phyloP scores from a whole-genome alignment of 805 yeast species.

The Wickerhamomyces bisporus region DNA sequence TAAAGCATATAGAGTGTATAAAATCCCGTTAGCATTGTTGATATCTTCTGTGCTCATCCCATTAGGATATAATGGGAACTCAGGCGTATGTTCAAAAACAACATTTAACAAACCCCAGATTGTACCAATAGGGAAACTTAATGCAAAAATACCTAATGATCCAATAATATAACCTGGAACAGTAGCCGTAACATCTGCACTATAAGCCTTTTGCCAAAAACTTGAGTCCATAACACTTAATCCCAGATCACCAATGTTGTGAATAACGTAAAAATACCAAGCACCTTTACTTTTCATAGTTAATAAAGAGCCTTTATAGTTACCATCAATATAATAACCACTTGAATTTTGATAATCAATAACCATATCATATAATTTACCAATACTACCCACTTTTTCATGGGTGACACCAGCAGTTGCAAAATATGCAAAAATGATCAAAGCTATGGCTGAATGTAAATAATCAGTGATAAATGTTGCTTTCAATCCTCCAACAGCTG shows the following conservation, averaged over 20 bases:
- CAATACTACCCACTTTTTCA: conserved; percentile 36
- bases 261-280: conserved; percentile 24
- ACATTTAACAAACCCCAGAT: conserved; percentile 33
- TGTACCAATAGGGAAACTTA: conserved; percentile 32
- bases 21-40: conserved; percentile 33
- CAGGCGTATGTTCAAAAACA: conserved; percentile 29
- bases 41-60: conserved; percentile 33
- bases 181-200: conserved; percentile 31
- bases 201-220: conserved; percentile 39
- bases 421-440: conserved; percentile 32
- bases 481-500: conserved; percentile 45
- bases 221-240: conserved; percentile 33
- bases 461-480: conserved; percentile 49
- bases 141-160: conserved; percentile 29
- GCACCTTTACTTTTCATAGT: conserved; percentile 27
- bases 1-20: conserved; percentile 40
- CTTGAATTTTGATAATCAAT: conserved; percentile 27
- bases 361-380: conserved; percentile 37
- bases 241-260: conserved; percentile 24
- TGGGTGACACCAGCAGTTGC: conserved; percentile 26
- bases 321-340: conserved; percentile 28
- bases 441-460: conserved; percentile 44
- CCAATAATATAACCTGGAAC: conserved; percentile 33
- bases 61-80: conserved; percentile 37
- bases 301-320: conserved; percentile 19